Evolutionary conservation across 495 filamentous ascomycete species (phyloP).

Genomic region (Neurospora sp.): DNA sequence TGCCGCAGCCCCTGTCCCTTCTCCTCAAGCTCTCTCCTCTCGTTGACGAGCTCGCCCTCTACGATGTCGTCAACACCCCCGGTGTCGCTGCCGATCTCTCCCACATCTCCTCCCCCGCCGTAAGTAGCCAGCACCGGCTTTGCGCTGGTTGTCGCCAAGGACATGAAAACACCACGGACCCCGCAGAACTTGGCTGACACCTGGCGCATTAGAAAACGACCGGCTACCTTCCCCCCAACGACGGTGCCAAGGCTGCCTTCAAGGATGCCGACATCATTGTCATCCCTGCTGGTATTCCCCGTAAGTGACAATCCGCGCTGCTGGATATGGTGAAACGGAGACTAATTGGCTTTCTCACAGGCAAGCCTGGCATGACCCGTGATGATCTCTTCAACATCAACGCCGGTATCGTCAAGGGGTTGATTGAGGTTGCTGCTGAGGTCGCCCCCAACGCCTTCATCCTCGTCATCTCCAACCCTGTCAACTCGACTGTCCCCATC

Average conservation of each 20-base stretch:
- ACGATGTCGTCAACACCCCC: slow-evolving; percentile 98
- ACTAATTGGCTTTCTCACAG: slow-evolving; percentile 33
- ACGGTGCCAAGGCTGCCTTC: slow-evolving; percentile 79
- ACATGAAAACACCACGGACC: neutral
- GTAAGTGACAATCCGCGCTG: slow-evolving; percentile 41
- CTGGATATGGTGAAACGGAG: slow-evolving; percentile 5
- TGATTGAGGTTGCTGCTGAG: slow-evolving; percentile 78
- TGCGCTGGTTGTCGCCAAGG: neutral
- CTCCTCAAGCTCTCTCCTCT: slow-evolving; percentile 81
- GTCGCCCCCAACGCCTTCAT: slow-evolving; percentile 82
- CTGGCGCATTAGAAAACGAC: slow-evolving; percentile 61
- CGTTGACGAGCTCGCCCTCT: slow-evolving; percentile 83
- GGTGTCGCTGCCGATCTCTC: slow-evolving; percentile 93
- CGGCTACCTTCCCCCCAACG: slow-evolving; percentile 81
- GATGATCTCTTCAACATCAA: slow-evolving; percentile 99
- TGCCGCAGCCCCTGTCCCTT: slow-evolving; percentile 80
- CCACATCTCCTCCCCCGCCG: slow-evolving; percentile 89
- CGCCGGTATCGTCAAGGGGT: slow-evolving; percentile 81
- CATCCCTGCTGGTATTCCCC: slow-evolving; percentile 95
- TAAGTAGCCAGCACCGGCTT: slow-evolving; percentile 37
- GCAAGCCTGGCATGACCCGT: slow-evolving; percentile 98
- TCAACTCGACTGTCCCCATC: slow-evolving; percentile 98
- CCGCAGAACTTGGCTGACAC: slow-evolving; percentile 18
- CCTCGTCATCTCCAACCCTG: slow-evolving; percentile 96
- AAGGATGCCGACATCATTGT: slow-evolving; percentile 89